Base-by-base conservation (phyloP, 257 asterid species). In the Penstemon barbatus region DNA sequence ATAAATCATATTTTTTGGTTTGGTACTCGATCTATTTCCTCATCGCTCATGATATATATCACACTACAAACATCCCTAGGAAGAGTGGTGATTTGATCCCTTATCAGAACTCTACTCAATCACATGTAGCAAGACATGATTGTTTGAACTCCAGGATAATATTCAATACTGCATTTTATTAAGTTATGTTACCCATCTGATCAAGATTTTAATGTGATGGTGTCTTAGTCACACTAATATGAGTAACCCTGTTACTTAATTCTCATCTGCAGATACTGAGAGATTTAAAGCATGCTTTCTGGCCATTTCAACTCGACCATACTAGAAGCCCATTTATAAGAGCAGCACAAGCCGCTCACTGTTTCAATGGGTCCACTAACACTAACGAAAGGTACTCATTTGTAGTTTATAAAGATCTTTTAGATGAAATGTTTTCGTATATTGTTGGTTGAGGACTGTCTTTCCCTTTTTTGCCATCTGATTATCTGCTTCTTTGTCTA, bases 331-430 rank as follows among this genome's bases (percentile, higher is more conserved):
- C 79, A n/a, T 89, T 89, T 78, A 73, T 87, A 75, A 82, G 91
- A 79, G 96, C 96, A 57, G 96, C 96, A 73, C 79, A 78, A 66
- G 96, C 96, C 71, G 96, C 96, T 66, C 79, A 85, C 71, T 79
- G 92, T 75, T 70, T 66, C 52, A 81, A 79, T 45, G 84, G 79
- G 54, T 74, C 78, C 71, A 71, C 59, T 37, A 71, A 69, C 52
- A 63, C 71, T 57, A 82, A 76, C 12, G 82, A 84, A 71, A 89
- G 96, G 96, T 83, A 76, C 39, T 66, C 7, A 4, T 56, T 25
- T 43, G 10, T 46, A 11, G 62, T 50, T 42, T 49, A 62, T 41
- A 33, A 40, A 45, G 42, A 62, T 53, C 64, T 10, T 39, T 19
- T 62, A 25, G 10, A 60, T 43, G 48, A 49, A 46, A 19, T 5